phyloP scores from a whole-genome alignment of 345 rosid species.

The Eucalyptus lansdowneana region DNA sequence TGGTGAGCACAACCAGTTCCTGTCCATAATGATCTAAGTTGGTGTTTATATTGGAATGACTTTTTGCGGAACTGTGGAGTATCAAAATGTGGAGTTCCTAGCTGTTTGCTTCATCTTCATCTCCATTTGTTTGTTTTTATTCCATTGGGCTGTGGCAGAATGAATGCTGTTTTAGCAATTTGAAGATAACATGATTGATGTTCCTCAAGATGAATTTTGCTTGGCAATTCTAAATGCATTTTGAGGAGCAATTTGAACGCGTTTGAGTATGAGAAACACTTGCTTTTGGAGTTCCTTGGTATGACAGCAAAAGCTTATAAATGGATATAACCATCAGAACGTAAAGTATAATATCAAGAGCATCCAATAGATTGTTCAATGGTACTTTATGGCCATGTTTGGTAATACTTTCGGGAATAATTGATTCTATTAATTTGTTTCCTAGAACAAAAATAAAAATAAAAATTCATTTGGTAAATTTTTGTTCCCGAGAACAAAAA shows the following conservation, averaged over 20 bases:
- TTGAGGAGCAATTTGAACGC: neutral
- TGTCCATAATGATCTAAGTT: neutral
- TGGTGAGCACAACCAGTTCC: neutral
- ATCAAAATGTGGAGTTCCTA: neutral
- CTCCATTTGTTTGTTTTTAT: neutral
- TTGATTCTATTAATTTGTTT: too few species aligned
- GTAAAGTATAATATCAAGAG: neutral
- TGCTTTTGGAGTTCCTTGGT: neutral
- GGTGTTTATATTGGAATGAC: neutral
- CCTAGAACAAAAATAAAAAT: fast-evolving
- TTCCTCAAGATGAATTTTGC: neutral
- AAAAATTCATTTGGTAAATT: too few species aligned
- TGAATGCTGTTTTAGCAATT: neutral
- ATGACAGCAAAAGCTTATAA: neutral
- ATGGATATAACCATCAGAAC: neutral
- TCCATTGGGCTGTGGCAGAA: neutral
- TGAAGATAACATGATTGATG: neutral
- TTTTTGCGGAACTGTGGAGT: neutral
- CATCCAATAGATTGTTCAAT: neutral
- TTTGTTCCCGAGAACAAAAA: fast-evolving
- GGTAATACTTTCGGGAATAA: neutral
- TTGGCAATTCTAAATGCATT: neutral
- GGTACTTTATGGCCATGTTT: fast-evolving
- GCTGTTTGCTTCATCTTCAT: neutral
- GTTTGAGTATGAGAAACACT: neutral